Percentiles rank a stretch among this genome's conserved stretches.
phyloP scores from a whole-genome alignment of 2,329 filamentous ascomycete genomes.

The Ascocoryne sarcoides region DNA sequence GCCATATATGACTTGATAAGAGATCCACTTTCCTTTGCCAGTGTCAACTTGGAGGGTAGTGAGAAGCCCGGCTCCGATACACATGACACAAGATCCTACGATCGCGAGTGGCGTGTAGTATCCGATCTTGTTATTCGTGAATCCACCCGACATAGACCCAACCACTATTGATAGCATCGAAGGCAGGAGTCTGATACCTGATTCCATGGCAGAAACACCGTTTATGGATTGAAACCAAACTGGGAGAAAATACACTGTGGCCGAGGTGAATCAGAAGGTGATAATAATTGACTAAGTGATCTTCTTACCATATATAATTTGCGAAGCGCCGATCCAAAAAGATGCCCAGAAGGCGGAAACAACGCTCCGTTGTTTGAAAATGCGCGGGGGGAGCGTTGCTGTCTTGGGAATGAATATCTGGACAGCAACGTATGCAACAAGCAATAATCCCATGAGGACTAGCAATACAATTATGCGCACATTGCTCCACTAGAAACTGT shows the following conservation, averaged over 20 bases:
- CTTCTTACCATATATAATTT: too few relatives aligned
- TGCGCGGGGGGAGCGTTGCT: constrained; percentile 31
- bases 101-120: constrained; percentile 19
- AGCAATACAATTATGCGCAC: constrained; percentile 27
- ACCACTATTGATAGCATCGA: constrained; percentile 21
- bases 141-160: neutral
- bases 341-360: constrained; percentile 8
- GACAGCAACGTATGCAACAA: constrained; percentile 20
- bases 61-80: constrained; percentile 5
- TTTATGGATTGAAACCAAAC: constrained; percentile 41
- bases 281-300: too few relatives aligned
- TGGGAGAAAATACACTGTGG: constrained; percentile 35
- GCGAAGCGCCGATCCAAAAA: too few relatives aligned
- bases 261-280: constrained; percentile 12
- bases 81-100: constrained; percentile 22
- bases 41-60: constrained; percentile 32
- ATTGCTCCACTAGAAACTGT: too few relatives aligned
- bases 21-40: constrained; percentile 39
- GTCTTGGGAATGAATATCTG: constrained; percentile 29
- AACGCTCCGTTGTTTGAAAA: constrained; percentile 25
- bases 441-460: constrained; percentile 20
- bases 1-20: constrained; percentile 43
- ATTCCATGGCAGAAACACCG: constrained; percentile 26
- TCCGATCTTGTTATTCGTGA: constrained; percentile 19
- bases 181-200: constrained; percentile 32